A percentile compares a stretch with the other conserved stretches of the same genome.
phyloP scores from a whole-genome alignment of 2,329 filamentous ascomycete genomes.

The Fusarium sp. region DNA sequence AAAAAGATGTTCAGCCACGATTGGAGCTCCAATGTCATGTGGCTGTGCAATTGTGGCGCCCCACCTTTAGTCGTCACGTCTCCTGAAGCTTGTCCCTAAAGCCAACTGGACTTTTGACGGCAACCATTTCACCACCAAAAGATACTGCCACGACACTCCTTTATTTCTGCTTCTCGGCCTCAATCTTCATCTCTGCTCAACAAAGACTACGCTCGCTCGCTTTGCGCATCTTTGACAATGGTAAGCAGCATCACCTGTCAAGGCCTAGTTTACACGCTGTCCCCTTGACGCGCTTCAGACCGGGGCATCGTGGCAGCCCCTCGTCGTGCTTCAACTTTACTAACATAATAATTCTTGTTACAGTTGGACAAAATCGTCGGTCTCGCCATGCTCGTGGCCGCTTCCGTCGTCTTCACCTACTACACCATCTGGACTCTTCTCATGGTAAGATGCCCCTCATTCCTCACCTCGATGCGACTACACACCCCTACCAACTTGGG shows the following conservation, averaged over 20 bases:
- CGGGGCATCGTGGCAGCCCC: constrained; percentile 38
- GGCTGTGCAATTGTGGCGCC: constrained; percentile 26
- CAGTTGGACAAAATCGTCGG: constrained; percentile 89
- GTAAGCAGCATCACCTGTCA: constrained; percentile 19
- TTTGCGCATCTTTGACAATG: constrained; percentile 39
- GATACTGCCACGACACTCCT: constrained; percentile 36
- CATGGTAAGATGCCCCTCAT: constrained; percentile 72
- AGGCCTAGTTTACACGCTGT: constrained; percentile 24
- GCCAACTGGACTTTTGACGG: constrained; percentile 28
- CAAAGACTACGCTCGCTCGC: constrained; percentile 25
- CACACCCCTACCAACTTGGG: background rate
- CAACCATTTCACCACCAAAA: constrained; percentile 24
- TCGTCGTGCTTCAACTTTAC: constrained; percentile 8
- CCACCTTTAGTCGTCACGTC: constrained; percentile 28
- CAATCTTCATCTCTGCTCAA: constrained; percentile 13
- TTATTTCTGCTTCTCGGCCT: constrained; percentile 19
- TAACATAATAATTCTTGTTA: constrained; percentile 19
- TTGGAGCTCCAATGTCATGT: background rate
- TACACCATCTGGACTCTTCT: constrained; percentile 98
- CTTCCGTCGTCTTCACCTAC: constrained; percentile 76
- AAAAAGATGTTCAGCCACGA: constrained; percentile 38
- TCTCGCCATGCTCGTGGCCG: constrained; percentile 74
- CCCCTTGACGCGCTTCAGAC: constrained; percentile 30
- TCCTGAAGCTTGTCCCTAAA: constrained; percentile 28
- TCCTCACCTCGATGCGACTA: constrained; percentile 1